Conservation (phyloP, 1,284 basidiomycete genomes). For the Phellopilus nigrolimitatus region DNA sequence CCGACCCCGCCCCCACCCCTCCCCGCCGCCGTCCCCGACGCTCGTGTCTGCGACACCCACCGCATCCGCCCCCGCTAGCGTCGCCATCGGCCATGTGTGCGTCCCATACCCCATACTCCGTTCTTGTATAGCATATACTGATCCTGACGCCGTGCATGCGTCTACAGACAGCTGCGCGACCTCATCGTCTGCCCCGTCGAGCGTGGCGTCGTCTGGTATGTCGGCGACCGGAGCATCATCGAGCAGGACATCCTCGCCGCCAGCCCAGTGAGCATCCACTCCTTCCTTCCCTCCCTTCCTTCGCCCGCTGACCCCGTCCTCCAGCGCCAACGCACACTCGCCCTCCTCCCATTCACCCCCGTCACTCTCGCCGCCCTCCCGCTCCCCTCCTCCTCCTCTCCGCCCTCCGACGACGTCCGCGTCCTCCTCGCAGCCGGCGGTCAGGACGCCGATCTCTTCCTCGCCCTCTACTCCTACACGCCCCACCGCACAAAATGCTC, state of each 20-base stretch:
- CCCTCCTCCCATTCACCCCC: conserved; percentile 55
- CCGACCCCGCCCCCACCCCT: not conserved
- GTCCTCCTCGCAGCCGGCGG: conserved; percentile 80
- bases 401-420: conserved; percentile 34
- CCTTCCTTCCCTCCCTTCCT: not conserved
- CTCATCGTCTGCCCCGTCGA: conserved; percentile 70
- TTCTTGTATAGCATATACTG: not conserved
- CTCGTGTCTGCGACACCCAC: conserved; percentile 38
- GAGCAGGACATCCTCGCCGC: conserved; percentile 59
- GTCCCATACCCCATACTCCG: conserved; percentile 29
- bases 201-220: conserved; percentile 63
- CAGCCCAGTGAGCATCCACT: conserved; percentile 40
- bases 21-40: not conserved
- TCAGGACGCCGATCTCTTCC: conserved; percentile 73
- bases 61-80: conserved; percentile 41
- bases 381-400: conserved; percentile 33
- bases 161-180: conserved; percentile 65
- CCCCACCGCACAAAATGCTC: not conserved
- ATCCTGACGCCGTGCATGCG: not conserved
- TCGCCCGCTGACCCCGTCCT: too few relatives aligned
- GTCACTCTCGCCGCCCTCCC: conserved; percentile 65
- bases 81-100: conserved; percentile 68
- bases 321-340: conserved; percentile 49
- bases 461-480: conserved; percentile 45
- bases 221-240: conserved; percentile 50